These are phyloP conservation scores for Hymenoscyphus linearis DNA, from an alignment of 2,329 filamentous ascomycete species.

Conservation along the genomic window DNA sequence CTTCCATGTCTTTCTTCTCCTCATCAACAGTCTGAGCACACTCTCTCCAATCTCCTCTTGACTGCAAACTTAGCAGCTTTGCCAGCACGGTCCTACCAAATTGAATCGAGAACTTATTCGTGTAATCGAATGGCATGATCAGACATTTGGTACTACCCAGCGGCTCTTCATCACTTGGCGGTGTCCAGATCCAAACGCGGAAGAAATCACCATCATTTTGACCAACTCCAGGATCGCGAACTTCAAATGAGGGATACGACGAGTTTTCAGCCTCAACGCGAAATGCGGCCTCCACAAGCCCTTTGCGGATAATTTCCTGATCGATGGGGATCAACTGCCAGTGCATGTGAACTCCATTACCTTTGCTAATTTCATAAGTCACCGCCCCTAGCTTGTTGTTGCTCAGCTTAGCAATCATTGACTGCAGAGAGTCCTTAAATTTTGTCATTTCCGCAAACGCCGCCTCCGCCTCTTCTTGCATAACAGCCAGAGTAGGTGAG, in stretches of 20 bases:
- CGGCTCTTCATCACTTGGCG: slow-evolving; percentile 40
- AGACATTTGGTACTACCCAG: slow-evolving; percentile 55
- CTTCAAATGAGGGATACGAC: slow-evolving; percentile 47
- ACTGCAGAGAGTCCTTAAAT: slow-evolving; percentile 72
- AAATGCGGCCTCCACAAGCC: slow-evolving; percentile 83
- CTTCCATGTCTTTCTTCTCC: slow-evolving; percentile 71
- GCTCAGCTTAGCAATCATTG: slow-evolving; percentile 62
- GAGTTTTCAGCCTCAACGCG: slow-evolving; percentile 79
- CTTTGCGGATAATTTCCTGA: slow-evolving; percentile 59
- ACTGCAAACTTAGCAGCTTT: slow-evolving; percentile 76
- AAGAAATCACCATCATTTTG: slow-evolving; percentile 65
- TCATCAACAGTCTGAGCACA: slow-evolving; percentile 72
- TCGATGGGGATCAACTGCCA: slow-evolving; percentile 89
- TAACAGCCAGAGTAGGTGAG: slow-evolving; percentile 65
- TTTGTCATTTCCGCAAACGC: slow-evolving; percentile 77
- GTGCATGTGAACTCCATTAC: slow-evolving; percentile 77
- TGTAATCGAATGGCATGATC: slow-evolving; percentile 66
- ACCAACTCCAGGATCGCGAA: slow-evolving; percentile 45
- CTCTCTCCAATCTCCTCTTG: slow-evolving; percentile 78
- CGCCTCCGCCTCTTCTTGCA: slow-evolving; percentile 51
- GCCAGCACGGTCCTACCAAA: slow-evolving; percentile 84
- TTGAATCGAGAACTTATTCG: slow-evolving; percentile 80
- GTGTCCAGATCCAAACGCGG: slow-evolving; percentile 72
- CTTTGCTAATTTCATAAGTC: slow-evolving; percentile 87
- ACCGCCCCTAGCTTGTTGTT: slow-evolving; percentile 66